phyloP scores from a whole-genome alignment of 2,329 filamentous ascomycete species.

The Sporothrix curviconia region DNA sequence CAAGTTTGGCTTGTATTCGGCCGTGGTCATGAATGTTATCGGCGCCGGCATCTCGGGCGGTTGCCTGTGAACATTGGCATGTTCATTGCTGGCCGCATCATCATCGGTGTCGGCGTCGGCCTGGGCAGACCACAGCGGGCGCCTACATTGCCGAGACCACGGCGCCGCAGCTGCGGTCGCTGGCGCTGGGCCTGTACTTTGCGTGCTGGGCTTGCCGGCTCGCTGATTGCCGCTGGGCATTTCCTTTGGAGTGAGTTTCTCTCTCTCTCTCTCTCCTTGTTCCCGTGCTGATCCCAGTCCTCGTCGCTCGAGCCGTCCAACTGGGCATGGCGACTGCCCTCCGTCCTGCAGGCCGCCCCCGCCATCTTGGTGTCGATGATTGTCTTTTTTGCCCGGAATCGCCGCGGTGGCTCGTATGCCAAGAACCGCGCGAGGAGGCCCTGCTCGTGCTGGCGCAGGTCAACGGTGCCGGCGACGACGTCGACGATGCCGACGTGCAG shows the following conservation, averaged over 20 bases:
- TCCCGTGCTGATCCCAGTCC: neutral
- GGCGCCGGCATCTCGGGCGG: slow-evolving; percentile 21
- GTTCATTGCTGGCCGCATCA: slow-evolving; percentile 24
- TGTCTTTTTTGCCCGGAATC: slow-evolving; percentile 25
- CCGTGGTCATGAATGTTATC: slow-evolving; percentile 22
- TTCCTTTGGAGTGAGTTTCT: slow-evolving; percentile 20
- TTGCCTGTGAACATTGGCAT: slow-evolving; percentile 24
- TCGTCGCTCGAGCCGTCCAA: slow-evolving; percentile 16
- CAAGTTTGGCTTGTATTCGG: slow-evolving; percentile 12
- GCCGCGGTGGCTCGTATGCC: slow-evolving; percentile 31
- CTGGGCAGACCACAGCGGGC: slow-evolving; percentile 18
- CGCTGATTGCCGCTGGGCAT: slow-evolving; percentile 20
- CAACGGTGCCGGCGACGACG: slow-evolving; percentile 25
- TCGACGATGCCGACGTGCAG: slow-evolving; percentile 31
- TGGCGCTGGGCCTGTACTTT: slow-evolving; percentile 18
- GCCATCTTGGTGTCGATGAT: slow-evolving; percentile 19
- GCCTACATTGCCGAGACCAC: slow-evolving; percentile 19
- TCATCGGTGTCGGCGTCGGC: slow-evolving; percentile 23
- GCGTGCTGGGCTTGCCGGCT: slow-evolving; percentile 18
- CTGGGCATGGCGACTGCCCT: slow-evolving; percentile 21
- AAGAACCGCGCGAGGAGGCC: slow-evolving; percentile 26
- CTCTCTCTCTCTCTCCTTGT: too few relatives aligned
- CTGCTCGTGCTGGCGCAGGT: slow-evolving; percentile 33
- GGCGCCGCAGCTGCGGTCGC: slow-evolving; percentile 14
- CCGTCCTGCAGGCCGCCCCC: slow-evolving; percentile 19